Evolutionary conservation across 1,284 basidiomycete genomes (phyloP).

Genomic region (Rhodotorula sp.): DNA sequence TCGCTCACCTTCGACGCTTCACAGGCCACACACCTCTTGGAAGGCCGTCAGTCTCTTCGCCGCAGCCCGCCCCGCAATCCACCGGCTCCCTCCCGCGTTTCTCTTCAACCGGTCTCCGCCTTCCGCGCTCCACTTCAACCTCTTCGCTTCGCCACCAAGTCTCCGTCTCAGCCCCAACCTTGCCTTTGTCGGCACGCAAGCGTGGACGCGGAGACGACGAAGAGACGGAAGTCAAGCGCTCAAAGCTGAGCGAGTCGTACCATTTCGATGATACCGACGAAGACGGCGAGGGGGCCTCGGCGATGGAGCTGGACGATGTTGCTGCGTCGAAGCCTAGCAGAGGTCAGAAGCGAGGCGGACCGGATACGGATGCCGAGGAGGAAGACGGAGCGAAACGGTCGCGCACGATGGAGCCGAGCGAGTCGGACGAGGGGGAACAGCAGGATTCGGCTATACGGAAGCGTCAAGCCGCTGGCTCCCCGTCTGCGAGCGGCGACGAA

Average conservation of each 20-base stretch:
- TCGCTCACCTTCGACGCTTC: background rate
- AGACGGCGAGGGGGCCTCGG: constrained; percentile 1
- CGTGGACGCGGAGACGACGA: constrained; percentile 9
- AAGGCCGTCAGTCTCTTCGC: background rate
- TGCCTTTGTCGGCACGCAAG: background rate
- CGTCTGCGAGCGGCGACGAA: background rate
- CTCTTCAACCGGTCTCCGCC: background rate
- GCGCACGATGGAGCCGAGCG: background rate
- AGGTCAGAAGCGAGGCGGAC: background rate
- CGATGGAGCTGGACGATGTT: constrained; percentile 21
- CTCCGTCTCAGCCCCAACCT: background rate
- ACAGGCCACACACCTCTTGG: too few species aligned
- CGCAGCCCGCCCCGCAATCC: background rate
- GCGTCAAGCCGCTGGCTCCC: constrained; percentile 1
- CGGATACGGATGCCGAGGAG: background rate
- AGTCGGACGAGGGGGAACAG: too few species aligned
- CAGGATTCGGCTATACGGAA: background rate
- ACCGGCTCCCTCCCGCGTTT: background rate
- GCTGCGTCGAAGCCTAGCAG: background rate
- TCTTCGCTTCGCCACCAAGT: background rate
- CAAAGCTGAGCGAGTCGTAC: background rate
- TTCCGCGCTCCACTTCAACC: background rate
- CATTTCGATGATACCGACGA: constrained; percentile 9
- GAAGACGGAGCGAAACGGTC: constrained; percentile 2
- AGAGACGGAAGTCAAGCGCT: constrained; percentile 6